Percentiles rank a stretch among this genome's conserved stretches.
Evolutionary conservation across 164 flowering plant species (phyloP).

Genomic region (Berberis thunbergii): DNA sequence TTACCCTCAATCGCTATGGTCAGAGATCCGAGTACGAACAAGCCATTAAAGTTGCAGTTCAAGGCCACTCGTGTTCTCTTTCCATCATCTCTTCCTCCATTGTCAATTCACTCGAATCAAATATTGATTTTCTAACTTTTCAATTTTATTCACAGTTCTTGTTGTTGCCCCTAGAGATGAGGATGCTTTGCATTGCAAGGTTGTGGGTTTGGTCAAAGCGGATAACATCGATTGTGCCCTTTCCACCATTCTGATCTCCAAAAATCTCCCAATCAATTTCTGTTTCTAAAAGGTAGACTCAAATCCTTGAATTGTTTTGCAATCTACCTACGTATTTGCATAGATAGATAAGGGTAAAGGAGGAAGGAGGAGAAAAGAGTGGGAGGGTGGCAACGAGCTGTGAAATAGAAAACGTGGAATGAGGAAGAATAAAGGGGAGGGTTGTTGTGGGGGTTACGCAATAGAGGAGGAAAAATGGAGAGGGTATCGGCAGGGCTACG

Average conservation of each 20-base stretch:
- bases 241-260: constrained; percentile 32
- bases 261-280: constrained; percentile 39
- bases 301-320: background rate
- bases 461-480: too few relatives aligned
- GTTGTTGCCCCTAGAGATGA: constrained; percentile 62
- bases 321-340: too few relatives aligned
- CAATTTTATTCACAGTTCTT: constrained; percentile 37
- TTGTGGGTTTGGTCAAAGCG: constrained; percentile 64
- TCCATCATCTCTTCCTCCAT: background rate
- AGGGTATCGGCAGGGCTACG: too few relatives aligned
- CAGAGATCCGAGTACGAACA: constrained; percentile 50
- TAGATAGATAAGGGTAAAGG: too few relatives aligned
- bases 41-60: constrained; percentile 77
- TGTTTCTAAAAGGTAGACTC: constrained; percentile 51
- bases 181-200: constrained; percentile 80
- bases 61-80: constrained; percentile 31
- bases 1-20: constrained; percentile 65
- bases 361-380: too few relatives aligned
- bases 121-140: background rate
- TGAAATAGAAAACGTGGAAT: too few relatives aligned
- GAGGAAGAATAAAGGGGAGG: too few relatives aligned
- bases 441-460: too few relatives aligned
- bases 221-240: constrained; percentile 62
- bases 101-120: background rate
- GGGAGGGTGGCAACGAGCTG: too few relatives aligned